Base-by-base conservation (phyloP, 139 green algal genomes). In the Asterochloris sp. region DNA sequence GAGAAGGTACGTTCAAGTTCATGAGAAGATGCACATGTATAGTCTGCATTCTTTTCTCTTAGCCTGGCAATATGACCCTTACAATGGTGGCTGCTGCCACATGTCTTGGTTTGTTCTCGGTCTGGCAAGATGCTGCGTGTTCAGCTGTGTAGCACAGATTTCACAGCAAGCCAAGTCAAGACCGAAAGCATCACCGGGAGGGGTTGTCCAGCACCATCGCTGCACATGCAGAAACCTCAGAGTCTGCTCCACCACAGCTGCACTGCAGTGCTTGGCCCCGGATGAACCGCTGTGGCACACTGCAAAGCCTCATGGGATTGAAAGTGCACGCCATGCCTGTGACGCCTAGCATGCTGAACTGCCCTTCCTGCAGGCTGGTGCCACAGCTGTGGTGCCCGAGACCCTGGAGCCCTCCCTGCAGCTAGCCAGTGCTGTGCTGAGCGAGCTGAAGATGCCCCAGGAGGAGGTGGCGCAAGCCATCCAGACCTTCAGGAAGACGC, bases 311-410 rank as follows among this genome's bases (percentile, higher is more conserved):
- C 24, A 47, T 76, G 71, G 17, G 23, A 9, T 29, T 4, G 24
- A 9, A 16, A 21, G 66, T 24, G 66, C 19, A 73, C 4, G 66
- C 66, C 66, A 26, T 54, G 38, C 2, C 4, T 2, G 6, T 10
- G 38, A 54, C 6, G 38, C 38, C 23, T 9, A 23, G 23, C 66
- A 26, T 60, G 71, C 23, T 76, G 19, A 47, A 4, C 12, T 69
- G 54, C 17, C 26, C 38, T 54, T 54, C 38, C 38, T 67, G 24
- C 83, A 83, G 79, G 95, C 95, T 0, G 96, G 96, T 54, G 96
- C 96, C 61, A 97, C 92, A 54, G 96, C 94, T 13, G 96, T 99
- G 79, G 96, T 99, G 60, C 97, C 97, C 11, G 97, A 99, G 90
- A 98, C 93, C 12, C 87, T 99, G 69, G 97, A 99, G 89, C 97